Evolutionary conservation across 345 rosid species (phyloP), one percentile per base, ranked within the genome.

Genomic region (Barbarea vulgaris): DNA sequence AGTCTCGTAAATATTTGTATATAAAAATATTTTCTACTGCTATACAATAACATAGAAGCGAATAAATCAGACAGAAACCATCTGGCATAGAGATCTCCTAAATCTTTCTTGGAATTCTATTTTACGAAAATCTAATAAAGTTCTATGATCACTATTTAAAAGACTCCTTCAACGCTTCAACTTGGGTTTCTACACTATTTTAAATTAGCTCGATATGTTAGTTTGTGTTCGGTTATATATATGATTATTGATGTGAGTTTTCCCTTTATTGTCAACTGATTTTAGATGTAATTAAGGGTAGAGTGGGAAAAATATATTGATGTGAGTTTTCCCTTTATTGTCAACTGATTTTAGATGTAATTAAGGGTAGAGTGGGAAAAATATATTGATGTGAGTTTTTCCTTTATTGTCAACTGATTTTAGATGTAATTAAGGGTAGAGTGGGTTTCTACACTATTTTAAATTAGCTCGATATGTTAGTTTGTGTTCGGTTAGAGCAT

Each of bases 51-150:
- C 67, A 63, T 4, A 73, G 27, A 64, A 44, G 39, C 60, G 59
- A 74, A 75, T 75, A 48, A 48, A 67, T 75, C 53, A 58, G 78
- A 58, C 73, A 66, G 53, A 48, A 57, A 67, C 73, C 73, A 56
- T 67, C 58, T 75, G 78, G 67, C 67, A 67, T 57, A 65, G 48
- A 75, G 78, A 75, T 75, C 78, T 64, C 50, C 72, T 11, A 9
- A 65, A 74, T 75, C 73, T 75, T 75, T 67, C 59, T 67, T 67
- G 78, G 72, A 66, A 66, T 66, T 36, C 52, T 36, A 47, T 56
- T 12, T 58, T 57, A 57, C 37, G 33, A 44, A 66, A 74, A 46
- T 66, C 57, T 54, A 56, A 73, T 30, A 39, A 64, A 28, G 33
- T 30, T 64, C 6, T 34, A 14, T n/a, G n/a, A n/a, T 36, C 18